phyloP scores from a whole-genome alignment of 208 protist genomes.

The Leishmania turanica region DNA sequence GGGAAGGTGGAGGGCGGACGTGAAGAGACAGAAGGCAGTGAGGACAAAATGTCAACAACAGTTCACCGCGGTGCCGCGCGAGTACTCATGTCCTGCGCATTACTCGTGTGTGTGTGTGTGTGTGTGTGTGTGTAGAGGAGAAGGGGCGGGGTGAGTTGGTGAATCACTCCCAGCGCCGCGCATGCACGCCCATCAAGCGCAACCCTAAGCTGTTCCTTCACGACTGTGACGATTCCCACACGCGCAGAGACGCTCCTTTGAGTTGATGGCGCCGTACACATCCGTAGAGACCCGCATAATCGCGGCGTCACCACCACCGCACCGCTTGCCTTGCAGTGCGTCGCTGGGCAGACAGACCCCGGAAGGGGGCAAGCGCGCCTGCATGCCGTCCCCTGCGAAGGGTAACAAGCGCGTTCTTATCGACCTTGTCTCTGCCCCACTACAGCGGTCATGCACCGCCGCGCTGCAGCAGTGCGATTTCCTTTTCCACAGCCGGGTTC shows the following conservation, averaged over 20 bases:
- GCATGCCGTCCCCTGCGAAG: not conserved
- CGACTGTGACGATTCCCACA: not conserved
- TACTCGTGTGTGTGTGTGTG: not conserved
- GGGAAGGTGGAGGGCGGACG: not conserved
- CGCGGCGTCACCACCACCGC: not conserved
- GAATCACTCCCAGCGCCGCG: not conserved
- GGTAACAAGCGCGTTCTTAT: not conserved
- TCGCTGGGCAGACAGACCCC: not conserved
- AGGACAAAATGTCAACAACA: not conserved
- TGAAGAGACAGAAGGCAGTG: not conserved
- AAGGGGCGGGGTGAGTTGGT: too few species aligned
- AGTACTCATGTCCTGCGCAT: not conserved
- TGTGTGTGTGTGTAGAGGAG: too few species aligned
- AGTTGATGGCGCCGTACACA: not conserved
- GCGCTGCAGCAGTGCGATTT: constrained; percentile 44
- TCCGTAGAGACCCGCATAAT: not conserved
- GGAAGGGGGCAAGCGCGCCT: not conserved
- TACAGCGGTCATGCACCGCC: not conserved
- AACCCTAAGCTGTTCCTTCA: too few species aligned
- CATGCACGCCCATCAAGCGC: not conserved
- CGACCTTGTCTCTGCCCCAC: not conserved
- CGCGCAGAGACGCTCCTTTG: not conserved
- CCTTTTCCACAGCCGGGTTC: constrained; percentile 51
- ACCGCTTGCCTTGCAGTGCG: not conserved
- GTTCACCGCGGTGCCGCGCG: not conserved